phyloP scores from a whole-genome alignment of 257 asterid genomes.

The Catharanthus roseus region DNA sequence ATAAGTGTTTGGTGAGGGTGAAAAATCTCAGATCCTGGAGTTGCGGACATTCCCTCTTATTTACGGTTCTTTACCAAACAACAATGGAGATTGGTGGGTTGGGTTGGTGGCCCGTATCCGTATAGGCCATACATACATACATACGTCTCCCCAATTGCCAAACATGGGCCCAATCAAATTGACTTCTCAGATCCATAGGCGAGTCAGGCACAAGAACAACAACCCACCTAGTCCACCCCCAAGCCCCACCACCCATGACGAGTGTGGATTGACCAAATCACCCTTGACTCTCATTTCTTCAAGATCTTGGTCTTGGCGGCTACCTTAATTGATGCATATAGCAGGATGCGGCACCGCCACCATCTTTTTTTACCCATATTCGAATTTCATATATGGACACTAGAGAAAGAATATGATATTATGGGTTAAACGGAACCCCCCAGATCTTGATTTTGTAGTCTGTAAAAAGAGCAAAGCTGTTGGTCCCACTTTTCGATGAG shows the following conservation, averaged over 20 bases:
- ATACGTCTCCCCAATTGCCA: neutral
- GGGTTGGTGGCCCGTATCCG: neutral
- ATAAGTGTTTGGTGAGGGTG: neutral
- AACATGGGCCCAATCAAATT: neutral
- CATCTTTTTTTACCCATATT: neutral
- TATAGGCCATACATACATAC: too few relatives aligned
- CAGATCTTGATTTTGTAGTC: neutral
- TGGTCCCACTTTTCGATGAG: conserved; percentile 6
- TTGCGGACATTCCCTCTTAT: neutral
- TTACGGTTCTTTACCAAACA: neutral
- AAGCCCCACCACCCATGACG: neutral
- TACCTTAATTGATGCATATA: neutral
- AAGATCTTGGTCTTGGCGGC: neutral
- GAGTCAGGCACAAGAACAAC: too few relatives aligned
- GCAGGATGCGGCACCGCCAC: neutral
- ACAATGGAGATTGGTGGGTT: neutral
- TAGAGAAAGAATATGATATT: neutral
- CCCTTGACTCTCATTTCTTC: neutral
- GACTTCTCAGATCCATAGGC: neutral
- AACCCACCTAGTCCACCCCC: too few relatives aligned
- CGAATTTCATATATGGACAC: neutral
- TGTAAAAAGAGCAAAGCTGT: neutral
- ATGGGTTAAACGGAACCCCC: conserved; percentile 1
- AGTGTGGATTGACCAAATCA: neutral
- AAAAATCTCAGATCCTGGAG: neutral